Conservation (phyloP, 495 filamentous ascomycete genomes). For the Bombardia bombarda region DNA sequence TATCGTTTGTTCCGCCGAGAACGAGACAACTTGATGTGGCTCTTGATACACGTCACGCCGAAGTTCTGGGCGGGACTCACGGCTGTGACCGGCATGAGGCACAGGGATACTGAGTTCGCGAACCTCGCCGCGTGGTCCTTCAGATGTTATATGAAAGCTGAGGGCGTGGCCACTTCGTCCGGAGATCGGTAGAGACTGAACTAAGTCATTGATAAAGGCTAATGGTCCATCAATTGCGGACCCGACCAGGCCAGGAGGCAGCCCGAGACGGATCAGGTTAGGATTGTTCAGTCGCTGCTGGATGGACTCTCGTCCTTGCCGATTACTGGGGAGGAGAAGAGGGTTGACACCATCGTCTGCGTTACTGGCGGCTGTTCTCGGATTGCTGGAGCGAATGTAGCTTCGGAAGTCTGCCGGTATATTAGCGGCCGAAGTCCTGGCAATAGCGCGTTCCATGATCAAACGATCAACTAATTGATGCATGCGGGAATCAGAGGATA, state of each 20-base stretch:
- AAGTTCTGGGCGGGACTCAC: slow-evolving; percentile 30
- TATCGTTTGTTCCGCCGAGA: slow-evolving; percentile 59
- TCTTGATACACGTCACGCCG: slow-evolving; percentile 39
- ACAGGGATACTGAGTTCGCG: slow-evolving; percentile 31
- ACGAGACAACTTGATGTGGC: slow-evolving; percentile 54
- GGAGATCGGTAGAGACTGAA: slow-evolving; percentile 15
- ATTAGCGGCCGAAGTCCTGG: no score
- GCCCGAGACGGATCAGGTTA: slow-evolving; percentile 28
- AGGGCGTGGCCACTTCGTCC: slow-evolving; percentile 32
- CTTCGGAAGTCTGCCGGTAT: slow-evolving; percentile 35
- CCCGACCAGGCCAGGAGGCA: slow-evolving; percentile 18
- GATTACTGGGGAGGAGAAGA: slow-evolving; percentile 45
- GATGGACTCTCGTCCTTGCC: slow-evolving; percentile 26
- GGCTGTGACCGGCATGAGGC: slow-evolving; percentile 7
- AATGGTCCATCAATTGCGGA: slow-evolving; percentile 30
- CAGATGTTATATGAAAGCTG: slow-evolving; percentile 33
- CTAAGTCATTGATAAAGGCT: slow-evolving; percentile 35
- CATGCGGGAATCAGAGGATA: no score
- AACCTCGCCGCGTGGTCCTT: slow-evolving; percentile 27
- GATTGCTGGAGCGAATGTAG: slow-evolving; percentile 23
- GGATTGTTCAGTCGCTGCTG: slow-evolving; percentile 22
- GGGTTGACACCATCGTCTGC: slow-evolving; percentile 79
- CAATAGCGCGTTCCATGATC: no score
- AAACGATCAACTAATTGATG: no score
- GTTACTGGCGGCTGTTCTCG: slow-evolving; percentile 11